Conservation (phyloP, 805 yeast species). For the Cyberlindnera nakhonratchasimensis region DNA sequence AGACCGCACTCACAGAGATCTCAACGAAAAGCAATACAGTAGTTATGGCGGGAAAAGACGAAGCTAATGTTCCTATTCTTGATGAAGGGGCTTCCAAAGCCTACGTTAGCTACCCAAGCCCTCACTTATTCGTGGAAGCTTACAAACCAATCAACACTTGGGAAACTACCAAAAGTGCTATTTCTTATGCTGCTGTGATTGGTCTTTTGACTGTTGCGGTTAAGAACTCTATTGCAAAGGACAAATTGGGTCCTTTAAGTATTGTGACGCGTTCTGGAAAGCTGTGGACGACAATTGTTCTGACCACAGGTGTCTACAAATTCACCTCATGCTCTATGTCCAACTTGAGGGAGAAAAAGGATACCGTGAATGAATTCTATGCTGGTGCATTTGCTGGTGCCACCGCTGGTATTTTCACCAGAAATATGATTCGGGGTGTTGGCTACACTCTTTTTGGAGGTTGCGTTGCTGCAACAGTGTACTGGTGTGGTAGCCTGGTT, state of each 20-base stretch:
- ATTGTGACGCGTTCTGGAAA: slow-evolving; percentile 23
- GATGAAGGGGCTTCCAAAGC: slow-evolving; percentile 6
- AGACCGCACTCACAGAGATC: too few relatives aligned
- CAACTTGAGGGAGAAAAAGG: slow-evolving; percentile 60
- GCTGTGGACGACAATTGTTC: slow-evolving; percentile 41
- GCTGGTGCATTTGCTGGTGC: slow-evolving; percentile 48
- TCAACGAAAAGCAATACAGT: too few relatives aligned
- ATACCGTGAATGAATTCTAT: slow-evolving; percentile 54
- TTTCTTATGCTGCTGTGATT: slow-evolving; percentile 41
- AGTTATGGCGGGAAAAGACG: not conserved
- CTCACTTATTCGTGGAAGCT: slow-evolving; percentile 33
- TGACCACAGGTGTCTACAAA: slow-evolving; percentile 47
- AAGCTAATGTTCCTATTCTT: not conserved
- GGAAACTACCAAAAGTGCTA: slow-evolving; percentile 45
- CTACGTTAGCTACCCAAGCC: slow-evolving; percentile 22
- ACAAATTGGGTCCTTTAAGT: slow-evolving; percentile 37
- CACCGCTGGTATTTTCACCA: slow-evolving; percentile 33
- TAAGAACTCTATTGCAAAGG: slow-evolving; percentile 43
- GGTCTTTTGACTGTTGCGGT: slow-evolving; percentile 49
- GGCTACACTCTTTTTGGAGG: slow-evolving; percentile 47
- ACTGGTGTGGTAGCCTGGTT: slow-evolving; percentile 47
- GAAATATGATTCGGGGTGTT: slow-evolving; percentile 38
- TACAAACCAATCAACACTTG: slow-evolving; percentile 57
- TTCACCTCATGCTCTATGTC: slow-evolving; percentile 43
- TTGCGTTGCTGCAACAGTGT: slow-evolving; percentile 38